Conservation (phyloP, 331 rosid species). For the Rosa hybrid region DNA sequence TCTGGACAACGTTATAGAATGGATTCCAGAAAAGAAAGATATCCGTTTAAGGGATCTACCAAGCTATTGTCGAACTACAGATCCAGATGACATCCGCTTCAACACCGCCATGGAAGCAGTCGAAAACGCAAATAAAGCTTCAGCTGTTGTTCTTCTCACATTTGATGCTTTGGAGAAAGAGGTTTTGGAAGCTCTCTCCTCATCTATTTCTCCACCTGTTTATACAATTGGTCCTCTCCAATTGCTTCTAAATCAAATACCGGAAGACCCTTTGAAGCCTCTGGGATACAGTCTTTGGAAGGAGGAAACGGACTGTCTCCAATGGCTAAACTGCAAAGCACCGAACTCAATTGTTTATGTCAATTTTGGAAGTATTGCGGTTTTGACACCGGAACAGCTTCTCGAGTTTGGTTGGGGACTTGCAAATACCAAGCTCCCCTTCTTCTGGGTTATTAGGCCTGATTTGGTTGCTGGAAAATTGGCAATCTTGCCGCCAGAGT, state of each 20-base stretch:
- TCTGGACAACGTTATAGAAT: too few relatives aligned
- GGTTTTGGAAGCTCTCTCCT: not conserved
- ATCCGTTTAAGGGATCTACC: too few relatives aligned
- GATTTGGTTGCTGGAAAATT: not conserved
- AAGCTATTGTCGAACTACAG: not conserved
- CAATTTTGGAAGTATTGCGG: not conserved
- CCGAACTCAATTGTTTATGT: not conserved
- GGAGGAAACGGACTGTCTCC: not conserved
- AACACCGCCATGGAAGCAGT: not conserved
- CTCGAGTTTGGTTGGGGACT: not conserved
- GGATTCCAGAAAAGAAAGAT: too few relatives aligned
- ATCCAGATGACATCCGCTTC: not conserved
- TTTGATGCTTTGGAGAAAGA: not conserved
- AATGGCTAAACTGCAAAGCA: not conserved
- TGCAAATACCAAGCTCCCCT: not conserved
- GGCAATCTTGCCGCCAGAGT: not conserved
- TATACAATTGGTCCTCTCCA: not conserved
- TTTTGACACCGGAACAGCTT: not conserved
- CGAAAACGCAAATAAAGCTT: not conserved
- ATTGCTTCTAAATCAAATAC: not conserved
- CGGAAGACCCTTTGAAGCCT: not conserved
- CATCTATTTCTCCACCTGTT: not conserved
- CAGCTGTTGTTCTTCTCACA: not conserved
- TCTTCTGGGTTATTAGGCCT: not conserved
- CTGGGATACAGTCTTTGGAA: not conserved